These are phyloP conservation scores for Pseudogymnoascus sp. DNA, from an alignment of 2,329 filamentous ascomycete species.

Conservation along the genomic window DNA sequence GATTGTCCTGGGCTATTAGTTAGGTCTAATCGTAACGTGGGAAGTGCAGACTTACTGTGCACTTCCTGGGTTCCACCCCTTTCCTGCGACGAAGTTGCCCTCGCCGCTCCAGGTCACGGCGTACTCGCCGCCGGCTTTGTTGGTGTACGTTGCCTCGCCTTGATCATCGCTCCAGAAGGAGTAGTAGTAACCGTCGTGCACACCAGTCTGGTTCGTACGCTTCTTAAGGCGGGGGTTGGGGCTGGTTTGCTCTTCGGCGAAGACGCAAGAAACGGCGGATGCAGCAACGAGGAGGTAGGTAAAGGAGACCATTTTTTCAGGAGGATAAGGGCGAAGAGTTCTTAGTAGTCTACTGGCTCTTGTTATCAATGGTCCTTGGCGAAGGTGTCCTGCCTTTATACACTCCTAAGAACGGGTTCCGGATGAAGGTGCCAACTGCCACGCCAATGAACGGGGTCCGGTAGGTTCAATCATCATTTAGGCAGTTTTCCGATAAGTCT, in stretches of 20 bases:
- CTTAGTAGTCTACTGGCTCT: not conserved
- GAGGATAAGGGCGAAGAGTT: not conserved
- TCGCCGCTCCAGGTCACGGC: slow-evolving; percentile 38
- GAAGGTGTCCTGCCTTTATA: not conserved
- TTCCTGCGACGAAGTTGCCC: slow-evolving; percentile 38
- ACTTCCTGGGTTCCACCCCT: slow-evolving; percentile 36
- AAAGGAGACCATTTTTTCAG: not conserved
- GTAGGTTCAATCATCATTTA: slow-evolving; percentile 3
- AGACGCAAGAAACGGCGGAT: not conserved
- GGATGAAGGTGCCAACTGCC: not conserved
- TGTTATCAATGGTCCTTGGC: not conserved
- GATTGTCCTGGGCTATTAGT: slow-evolving; percentile 27
- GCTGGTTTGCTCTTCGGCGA: not conserved
- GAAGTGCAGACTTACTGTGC: not conserved
- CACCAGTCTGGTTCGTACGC: not conserved
- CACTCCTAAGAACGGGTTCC: not conserved
- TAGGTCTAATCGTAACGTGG: not conserved
- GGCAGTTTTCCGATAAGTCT: not conserved
- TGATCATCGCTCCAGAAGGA: slow-evolving; percentile 45
- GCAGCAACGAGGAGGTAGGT: not conserved
- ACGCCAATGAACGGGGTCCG: not conserved
- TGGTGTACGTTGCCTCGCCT: slow-evolving; percentile 43
- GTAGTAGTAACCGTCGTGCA: not conserved
- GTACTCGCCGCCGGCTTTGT: slow-evolving; percentile 42
- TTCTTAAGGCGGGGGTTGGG: slow-evolving; percentile 1